A percentile compares a stretch with the other conserved stretches of the same genome.
phyloP scores from a whole-genome alignment of 2,329 filamentous ascomycete species.

The Lachnellula willkommii region DNA sequence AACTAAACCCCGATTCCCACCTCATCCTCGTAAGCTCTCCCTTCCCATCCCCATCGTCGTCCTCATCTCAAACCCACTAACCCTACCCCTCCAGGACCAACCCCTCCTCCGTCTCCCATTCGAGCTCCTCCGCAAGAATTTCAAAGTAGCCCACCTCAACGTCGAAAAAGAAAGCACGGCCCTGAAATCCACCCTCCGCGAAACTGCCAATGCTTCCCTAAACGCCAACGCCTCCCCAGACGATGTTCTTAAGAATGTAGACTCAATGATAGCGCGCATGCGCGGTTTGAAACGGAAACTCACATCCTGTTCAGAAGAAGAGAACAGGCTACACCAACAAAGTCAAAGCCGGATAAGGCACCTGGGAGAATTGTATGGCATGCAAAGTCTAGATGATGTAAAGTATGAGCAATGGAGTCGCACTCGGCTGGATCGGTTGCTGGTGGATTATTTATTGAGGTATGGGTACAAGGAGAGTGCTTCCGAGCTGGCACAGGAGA shows the following conservation, averaged over 20 bases:
- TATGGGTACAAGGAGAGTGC: constrained; percentile 79
- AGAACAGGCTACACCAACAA: constrained; percentile 69
- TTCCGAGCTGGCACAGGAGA: constrained; percentile 65
- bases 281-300: constrained; percentile 86
- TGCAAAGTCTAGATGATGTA: constrained; percentile 80
- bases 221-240: constrained; percentile 57
- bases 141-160: constrained; percentile 74
- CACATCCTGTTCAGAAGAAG: constrained; percentile 69
- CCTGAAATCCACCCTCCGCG: constrained; percentile 56
- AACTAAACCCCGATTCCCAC: constrained; percentile 69
- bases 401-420: constrained; percentile 91
- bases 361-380: constrained; percentile 71
- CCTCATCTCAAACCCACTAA: constrained; percentile 10
- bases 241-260: constrained; percentile 73
- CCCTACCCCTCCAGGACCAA: constrained; percentile 62
- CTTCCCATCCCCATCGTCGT: constrained; percentile 3
- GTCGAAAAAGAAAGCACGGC: constrained; percentile 66
- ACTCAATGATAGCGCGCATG: constrained; percentile 80
- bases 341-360: constrained; percentile 73
- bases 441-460: constrained; percentile 89
- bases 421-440: constrained; percentile 70
- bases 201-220: constrained; percentile 43
- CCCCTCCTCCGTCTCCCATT: constrained; percentile 87
- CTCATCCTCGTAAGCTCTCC: constrained; percentile 57
- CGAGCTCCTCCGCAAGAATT: constrained; percentile 89